phyloP scores from a whole-genome alignment of 2,329 filamentous ascomycete species.

The Ceratocystis harringtonii region DNA sequence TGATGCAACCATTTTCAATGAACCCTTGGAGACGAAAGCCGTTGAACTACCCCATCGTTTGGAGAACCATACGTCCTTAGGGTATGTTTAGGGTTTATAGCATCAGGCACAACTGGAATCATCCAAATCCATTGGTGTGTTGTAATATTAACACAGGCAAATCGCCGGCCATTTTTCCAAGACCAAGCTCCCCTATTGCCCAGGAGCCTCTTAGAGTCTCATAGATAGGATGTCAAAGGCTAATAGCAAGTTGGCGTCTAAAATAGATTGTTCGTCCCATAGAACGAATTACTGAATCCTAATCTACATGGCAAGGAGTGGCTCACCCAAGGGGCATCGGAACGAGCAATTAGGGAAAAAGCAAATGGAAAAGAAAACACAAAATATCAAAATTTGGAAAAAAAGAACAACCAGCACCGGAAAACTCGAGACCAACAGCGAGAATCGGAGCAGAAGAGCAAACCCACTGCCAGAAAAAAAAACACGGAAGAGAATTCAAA shows the following conservation, averaged over 20 bases:
- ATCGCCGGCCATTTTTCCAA: too few species aligned
- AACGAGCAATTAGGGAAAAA: not conserved
- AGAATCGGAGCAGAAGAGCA: slow-evolving; percentile 1
- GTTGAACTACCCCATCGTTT: not conserved
- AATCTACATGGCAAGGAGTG: not conserved
- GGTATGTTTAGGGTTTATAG: not conserved
- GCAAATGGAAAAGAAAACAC: not conserved
- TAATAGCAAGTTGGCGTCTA: too few species aligned
- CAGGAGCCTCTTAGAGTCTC: too few species aligned
- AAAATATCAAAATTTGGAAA: not conserved
- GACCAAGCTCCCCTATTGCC: too few species aligned
- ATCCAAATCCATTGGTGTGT: too few species aligned
- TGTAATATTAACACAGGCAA: too few species aligned
- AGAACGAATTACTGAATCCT: too few species aligned
- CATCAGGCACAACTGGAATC: not conserved
- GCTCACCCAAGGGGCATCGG: not conserved
- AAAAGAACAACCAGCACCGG: not conserved
- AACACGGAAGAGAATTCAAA: not conserved
- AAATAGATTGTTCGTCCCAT: too few species aligned
- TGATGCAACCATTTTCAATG: not conserved
- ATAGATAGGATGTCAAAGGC: too few species aligned
- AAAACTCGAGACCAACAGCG: not conserved
- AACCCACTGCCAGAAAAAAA: not conserved
- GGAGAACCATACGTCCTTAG: not conserved
- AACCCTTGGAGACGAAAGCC: not conserved